Evolutionary conservation across 768 basidiomycete genomes (phyloP).

Genomic region (Suillus spraguei): DNA sequence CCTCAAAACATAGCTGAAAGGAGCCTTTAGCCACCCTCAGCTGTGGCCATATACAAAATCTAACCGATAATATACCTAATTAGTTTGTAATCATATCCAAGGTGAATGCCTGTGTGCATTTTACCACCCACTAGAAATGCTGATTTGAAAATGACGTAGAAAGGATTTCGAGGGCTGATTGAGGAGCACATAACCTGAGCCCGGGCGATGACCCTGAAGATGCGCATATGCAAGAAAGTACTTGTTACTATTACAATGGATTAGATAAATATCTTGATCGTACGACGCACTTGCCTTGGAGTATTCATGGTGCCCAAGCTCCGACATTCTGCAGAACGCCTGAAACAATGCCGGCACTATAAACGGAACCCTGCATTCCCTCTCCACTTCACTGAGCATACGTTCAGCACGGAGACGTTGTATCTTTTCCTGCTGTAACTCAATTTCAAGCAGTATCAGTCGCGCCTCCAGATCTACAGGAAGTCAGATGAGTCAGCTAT

Average conservation of each 20-base stretch:
- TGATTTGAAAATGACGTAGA: neutral
- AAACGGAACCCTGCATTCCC: slow-evolving; percentile 56
- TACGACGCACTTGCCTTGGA: neutral
- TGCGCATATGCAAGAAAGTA: neutral
- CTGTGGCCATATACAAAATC: neutral
- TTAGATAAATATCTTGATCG: neutral
- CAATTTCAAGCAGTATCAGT: slow-evolving; percentile 33
- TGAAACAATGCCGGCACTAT: slow-evolving; percentile 60
- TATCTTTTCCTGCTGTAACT: slow-evolving; percentile 40
- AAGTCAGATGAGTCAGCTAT: neutral
- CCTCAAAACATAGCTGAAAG: neutral
- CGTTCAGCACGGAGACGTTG: slow-evolving; percentile 46
- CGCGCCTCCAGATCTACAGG: slow-evolving; percentile 28
- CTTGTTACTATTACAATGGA: neutral
- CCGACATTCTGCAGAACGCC: slow-evolving; percentile 53
- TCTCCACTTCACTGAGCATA: slow-evolving; percentile 47
- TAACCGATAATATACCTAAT: neutral
- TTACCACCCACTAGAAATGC: neutral
- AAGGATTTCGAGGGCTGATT: neutral
- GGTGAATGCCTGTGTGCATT: neutral
- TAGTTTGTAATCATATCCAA: neutral
- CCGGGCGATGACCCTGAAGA: neutral
- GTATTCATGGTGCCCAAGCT: slow-evolving; percentile 23
- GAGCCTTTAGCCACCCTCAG: neutral
- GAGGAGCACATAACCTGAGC: neutral